A percentile compares a stretch with the other conserved stretches of the same genome.
These are phyloP conservation scores for Stephania cephalantha DNA, from an alignment of 164 flowering plant species.

Conservation along the genomic window DNA sequence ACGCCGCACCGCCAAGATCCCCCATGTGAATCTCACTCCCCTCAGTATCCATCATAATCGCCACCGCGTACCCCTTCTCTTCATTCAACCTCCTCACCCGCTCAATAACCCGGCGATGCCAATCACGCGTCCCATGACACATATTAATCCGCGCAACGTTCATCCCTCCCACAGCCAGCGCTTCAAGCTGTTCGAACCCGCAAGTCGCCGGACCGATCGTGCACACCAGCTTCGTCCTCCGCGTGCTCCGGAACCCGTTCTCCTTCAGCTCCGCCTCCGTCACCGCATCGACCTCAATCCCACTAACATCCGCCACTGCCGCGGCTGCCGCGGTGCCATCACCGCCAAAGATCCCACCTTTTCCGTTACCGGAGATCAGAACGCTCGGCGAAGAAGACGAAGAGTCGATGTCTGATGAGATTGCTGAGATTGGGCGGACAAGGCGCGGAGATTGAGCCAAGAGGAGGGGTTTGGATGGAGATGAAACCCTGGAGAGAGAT, in stretches of 20 bases:
- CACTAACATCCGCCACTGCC: conserved; percentile 12
- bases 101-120: conserved; percentile 70
- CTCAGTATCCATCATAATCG: conserved; percentile 97
- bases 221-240: conserved; percentile 33
- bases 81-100: conserved; percentile 68
- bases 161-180: conserved; percentile 91
- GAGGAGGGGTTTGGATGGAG: neutral
- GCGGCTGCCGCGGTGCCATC: neutral
- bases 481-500: conserved; percentile 10
- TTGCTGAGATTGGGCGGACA: conserved; percentile 12
- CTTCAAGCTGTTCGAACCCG: conserved; percentile 79
- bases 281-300: conserved; percentile 33
- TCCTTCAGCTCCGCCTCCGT: conserved; percentile 32
- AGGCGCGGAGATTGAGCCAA: neutral
- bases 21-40: conserved; percentile 99
- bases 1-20: conserved; percentile 66
- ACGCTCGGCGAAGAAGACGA: conserved; percentile 6
- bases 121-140: conserved; percentile 91
- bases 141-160: conserved; percentile 86
- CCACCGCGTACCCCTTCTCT: conserved; percentile 89
- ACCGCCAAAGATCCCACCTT: neutral
- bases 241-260: conserved; percentile 34
- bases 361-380: conserved; percentile 20
- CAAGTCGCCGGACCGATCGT: conserved; percentile 44
- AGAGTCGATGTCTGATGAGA: conserved; percentile 18